A percentile compares a stretch with the other conserved stretches of the same genome.
Evolutionary conservation across 306 rosid genomes (phyloP).

Genomic region (Begonia peltatifolia): DNA sequence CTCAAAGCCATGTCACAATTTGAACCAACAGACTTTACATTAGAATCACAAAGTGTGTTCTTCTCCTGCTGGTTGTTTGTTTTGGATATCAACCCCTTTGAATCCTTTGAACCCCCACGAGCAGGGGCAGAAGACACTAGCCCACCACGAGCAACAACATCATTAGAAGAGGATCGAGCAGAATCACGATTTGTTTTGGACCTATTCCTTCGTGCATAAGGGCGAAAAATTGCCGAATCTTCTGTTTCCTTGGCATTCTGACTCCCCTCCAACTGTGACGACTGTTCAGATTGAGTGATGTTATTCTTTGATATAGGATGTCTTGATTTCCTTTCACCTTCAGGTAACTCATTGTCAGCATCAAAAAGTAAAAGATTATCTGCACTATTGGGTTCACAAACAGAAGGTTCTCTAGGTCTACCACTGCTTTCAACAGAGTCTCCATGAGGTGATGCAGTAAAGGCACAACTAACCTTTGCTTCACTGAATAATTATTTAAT

Average conservation of each 20-base stretch:
- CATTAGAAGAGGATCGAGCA: slow-evolving; percentile 33
- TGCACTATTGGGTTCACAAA: slow-evolving; percentile 86
- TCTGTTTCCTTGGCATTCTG: slow-evolving; percentile 81
- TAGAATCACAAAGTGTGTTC: slow-evolving; percentile 35
- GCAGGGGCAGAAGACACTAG: no score
- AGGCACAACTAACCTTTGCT: slow-evolving; percentile 94
- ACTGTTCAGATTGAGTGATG: slow-evolving; percentile 67
- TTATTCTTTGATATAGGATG: slow-evolving; percentile 45
- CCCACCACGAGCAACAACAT: slow-evolving; percentile 12
- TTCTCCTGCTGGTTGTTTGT: slow-evolving; percentile 44
- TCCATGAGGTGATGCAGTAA: slow-evolving; percentile 95
- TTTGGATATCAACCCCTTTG: slow-evolving; percentile 41
- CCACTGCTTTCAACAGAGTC: slow-evolving; percentile 99
- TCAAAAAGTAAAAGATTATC: slow-evolving; percentile 89
- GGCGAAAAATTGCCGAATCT: slow-evolving; percentile 85
- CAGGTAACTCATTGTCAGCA: slow-evolving; percentile 56
- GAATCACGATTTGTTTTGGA: slow-evolving; percentile 77
- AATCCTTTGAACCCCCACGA: slow-evolving; percentile 36
- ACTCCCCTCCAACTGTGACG: slow-evolving; percentile 73
- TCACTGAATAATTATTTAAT: slow-evolving; percentile 35
- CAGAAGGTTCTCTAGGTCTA: slow-evolving; percentile 68
- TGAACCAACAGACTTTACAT: slow-evolving; percentile 44
- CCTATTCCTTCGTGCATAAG: slow-evolving; percentile 93
- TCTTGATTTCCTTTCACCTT: slow-evolving; percentile 45
- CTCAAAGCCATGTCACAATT: slow-evolving; percentile 44